Evolutionary conservation across 1,284 basidiomycete genomes (phyloP), one percentile per base, ranked within the genome.

Genomic region (Prillingera fragicola): DNA sequence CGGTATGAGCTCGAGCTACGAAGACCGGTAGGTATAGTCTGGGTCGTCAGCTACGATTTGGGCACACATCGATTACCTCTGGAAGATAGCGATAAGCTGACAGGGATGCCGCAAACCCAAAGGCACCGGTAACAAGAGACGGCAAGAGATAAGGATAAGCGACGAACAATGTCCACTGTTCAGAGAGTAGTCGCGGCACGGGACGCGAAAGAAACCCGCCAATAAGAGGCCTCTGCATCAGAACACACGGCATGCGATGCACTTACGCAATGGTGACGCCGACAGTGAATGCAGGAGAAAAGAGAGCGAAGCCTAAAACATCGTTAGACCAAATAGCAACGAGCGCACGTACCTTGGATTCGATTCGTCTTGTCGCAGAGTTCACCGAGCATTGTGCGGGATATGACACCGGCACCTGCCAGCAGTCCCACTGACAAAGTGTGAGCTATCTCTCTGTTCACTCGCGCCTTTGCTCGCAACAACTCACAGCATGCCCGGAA

Each of bases 141-240:
- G 68, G 68, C 10, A 65, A 46, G 8, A 70, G 61, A 38, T 67
- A 69, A 3, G 65, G 65, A 25, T 57, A 56, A 8, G 37, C 19
- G 3, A 39, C 34, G 24, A 67, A 56, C 3, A 62, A 43, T 0
- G 47, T 52, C 36, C 49, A 60, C 13, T 59, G 59, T 3, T 40
- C 33, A 3, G 63, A 48, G 2, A 63, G 39, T 3, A 67, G 39
- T 4, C 56, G 39, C 0, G 63, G 60, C 3, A 62, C 58, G 3
- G 65, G 65, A 3, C 48, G 49, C 4, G 65, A 57, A 10, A 67
- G 43, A 39, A 60, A 59, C 5, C 65, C 65, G n/a, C 65, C 65
- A 19, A 67, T 36, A 0, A 65, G 48, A 4, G 65, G 65, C 9
- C 62, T 63, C 29, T 15, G 13, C 8, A 8, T 9, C 18, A 42